Evolutionary conservation across 768 basidiomycete genomes (phyloP), one percentile per base, ranked within the genome.

Genomic region (Hygrophorus pudorinus): DNA sequence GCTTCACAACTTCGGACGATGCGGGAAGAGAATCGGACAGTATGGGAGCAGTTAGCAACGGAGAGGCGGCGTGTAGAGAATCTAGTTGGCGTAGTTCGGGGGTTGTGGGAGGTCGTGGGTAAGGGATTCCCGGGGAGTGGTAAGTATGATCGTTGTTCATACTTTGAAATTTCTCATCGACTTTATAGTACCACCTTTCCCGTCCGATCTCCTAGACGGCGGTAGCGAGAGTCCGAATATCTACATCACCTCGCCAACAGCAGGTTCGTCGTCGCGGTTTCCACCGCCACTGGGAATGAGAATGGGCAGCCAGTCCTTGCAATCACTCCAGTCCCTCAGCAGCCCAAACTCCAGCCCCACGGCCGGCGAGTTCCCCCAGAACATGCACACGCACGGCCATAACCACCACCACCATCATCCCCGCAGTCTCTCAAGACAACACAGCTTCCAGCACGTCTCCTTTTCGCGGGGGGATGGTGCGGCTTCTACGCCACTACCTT

Each of bases 11-110:
- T 89, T 7, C 64, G 65, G 11, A 72, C 77, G 7, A 81, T 88
- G 71, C 71, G 79, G 39, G 82, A 85, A 5, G 85, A 87, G 58
- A 83, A 85, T 51, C 62, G 74, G 37, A 64, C 76, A 20, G 68
- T 87, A 46, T 76, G 73, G 69, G 71, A 78, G 44, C 65, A 63
- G 50, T 63, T 86, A 27, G 56, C 61, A 4, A 53, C 63, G 4
- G 85, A 86, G 59, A 68, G 73, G 42, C 67, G 71, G 39, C 76
- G 77, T 55, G 71, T 77, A 9, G 82, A 82, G 48, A 74, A 71
- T 46, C 66, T 87, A 24, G 73, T 76, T 0, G 59, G 64, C 36
- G 64, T 81, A 20, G 71, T 85, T 21, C 74, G 75, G 44, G 61
- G 70, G 8, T 59, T 87, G 46, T 82, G 79, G 69, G 81, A 86